phyloP scores from a whole-genome alignment of 1,139 yeast species.

The Debaryomyces coudertii region DNA sequence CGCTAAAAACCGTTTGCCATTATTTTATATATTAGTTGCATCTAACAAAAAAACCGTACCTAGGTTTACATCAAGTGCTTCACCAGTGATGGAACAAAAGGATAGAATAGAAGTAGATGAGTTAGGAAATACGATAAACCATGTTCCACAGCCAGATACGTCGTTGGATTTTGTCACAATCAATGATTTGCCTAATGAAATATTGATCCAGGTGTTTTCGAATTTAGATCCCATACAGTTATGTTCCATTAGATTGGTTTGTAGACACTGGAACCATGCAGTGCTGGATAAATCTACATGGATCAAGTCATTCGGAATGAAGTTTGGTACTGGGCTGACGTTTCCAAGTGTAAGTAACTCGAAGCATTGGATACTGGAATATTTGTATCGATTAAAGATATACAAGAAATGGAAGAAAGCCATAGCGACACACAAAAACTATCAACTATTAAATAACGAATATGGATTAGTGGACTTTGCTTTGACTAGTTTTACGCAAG shows the following conservation, averaged over 20 bases:
- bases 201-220: conserved; percentile 57
- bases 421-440: conserved; percentile 31
- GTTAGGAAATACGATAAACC: conserved; percentile 22
- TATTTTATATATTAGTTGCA: conserved; percentile 1
- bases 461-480: conserved; percentile 32
- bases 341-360: conserved; percentile 65
- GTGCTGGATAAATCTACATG: conserved; percentile 63
- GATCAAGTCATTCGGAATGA: conserved; percentile 56
- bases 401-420: conserved; percentile 58
- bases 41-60: neutral
- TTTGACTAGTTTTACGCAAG: conserved; percentile 40
- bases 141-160: conserved; percentile 1
- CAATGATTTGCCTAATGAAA: conserved; percentile 56
- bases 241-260: conserved; percentile 52
- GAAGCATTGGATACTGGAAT: conserved; percentile 57
- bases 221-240: conserved; percentile 60
- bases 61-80: neutral
- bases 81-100: neutral
- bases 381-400: conserved; percentile 48
- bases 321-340: conserved; percentile 41
- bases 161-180: neutral
- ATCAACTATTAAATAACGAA: conserved; percentile 33
- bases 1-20: conserved; percentile 2
- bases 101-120: conserved; percentile 15
- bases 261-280: conserved; percentile 53